phyloP scores from a whole-genome alignment of 176 grass and related monocot genomes.

The Calamus simplicifolius region DNA sequence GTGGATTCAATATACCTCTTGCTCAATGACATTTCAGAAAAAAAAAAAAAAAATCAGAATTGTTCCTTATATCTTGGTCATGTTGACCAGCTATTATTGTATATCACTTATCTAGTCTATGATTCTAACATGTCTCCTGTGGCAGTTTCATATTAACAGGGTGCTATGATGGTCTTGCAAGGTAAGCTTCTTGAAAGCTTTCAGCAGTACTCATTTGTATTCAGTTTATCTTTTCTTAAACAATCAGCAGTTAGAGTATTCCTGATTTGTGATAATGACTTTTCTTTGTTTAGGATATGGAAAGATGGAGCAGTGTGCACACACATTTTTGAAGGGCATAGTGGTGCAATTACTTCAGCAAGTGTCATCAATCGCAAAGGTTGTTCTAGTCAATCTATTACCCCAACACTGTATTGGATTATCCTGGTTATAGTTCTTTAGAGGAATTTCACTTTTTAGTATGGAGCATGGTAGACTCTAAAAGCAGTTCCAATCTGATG shows the following conservation, averaged over 20 bases:
- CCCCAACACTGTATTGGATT: too few relatives aligned
- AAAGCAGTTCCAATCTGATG: neutral
- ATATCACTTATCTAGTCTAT: too few relatives aligned
- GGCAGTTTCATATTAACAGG: slow-evolving; percentile 86
- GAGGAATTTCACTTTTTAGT: too few relatives aligned
- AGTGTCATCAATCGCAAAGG: slow-evolving; percentile 56
- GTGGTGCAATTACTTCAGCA: slow-evolving; percentile 52
- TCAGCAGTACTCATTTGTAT: neutral
- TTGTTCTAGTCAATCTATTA: slow-evolving; percentile 9
- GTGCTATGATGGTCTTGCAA: slow-evolving; percentile 72
- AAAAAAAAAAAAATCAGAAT: too few relatives aligned
- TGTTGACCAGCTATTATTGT: too few relatives aligned
- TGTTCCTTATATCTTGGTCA: too few relatives aligned
- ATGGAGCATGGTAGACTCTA: too few relatives aligned
- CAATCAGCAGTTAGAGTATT: neutral
- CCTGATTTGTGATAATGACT: neutral
- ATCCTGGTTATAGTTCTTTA: too few relatives aligned
- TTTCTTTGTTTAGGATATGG: slow-evolving; percentile 60
- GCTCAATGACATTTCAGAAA: too few relatives aligned
- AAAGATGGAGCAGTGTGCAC: slow-evolving; percentile 53
- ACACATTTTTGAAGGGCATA: slow-evolving; percentile 73
- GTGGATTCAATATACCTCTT: too few relatives aligned
- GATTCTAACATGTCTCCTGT: neutral
- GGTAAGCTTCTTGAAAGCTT: slow-evolving; percentile 35
- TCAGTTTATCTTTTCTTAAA: slow-evolving; percentile 11